Conservation (phyloP, 2,329 filamentous ascomycete species). For the Aspergillus hortae region DNA sequence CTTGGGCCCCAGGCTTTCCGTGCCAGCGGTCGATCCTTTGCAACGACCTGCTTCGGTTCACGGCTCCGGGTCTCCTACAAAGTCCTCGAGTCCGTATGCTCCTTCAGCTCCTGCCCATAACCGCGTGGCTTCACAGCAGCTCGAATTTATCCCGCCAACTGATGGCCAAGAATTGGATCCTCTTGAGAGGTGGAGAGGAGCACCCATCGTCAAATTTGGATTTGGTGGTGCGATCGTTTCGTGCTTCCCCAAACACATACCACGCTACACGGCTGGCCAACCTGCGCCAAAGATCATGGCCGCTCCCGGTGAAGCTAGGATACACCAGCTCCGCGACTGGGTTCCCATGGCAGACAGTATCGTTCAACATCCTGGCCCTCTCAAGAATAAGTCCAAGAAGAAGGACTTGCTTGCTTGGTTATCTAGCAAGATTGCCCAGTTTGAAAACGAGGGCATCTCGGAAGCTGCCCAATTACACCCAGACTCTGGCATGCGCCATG, state of each 20-base stretch:
- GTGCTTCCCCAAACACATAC: constrained; percentile 83
- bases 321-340: constrained; percentile 71
- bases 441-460: constrained; percentile 57
- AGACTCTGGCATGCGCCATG: constrained; percentile 60
- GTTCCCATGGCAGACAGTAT: constrained; percentile 68
- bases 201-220: constrained; percentile 82
- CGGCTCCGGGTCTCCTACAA: constrained; percentile 41
- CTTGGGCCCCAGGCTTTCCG: constrained; percentile 44
- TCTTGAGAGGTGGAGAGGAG: constrained; percentile 85
- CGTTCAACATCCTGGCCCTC: constrained; percentile 81
- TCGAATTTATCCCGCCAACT: constrained; percentile 55
- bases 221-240: constrained; percentile 78
- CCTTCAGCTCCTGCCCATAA: constrained; percentile 31
- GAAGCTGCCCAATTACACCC: constrained; percentile 48
- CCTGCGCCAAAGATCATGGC: constrained; percentile 74
- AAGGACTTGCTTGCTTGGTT: constrained; percentile 88
- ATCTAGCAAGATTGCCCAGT: constrained; percentile 65
- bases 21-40: constrained; percentile 43
- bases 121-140: constrained; percentile 46
- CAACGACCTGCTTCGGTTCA: constrained; percentile 55
- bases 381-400: constrained; percentile 89
- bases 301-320: constrained; percentile 74
- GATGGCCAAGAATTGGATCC: constrained; percentile 64
- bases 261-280: constrained; percentile 75
- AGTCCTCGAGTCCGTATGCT: constrained; percentile 34